These are phyloP conservation scores for Suillus plorans DNA, from an alignment of 768 basidiomycete species.

Conservation along the genomic window DNA sequence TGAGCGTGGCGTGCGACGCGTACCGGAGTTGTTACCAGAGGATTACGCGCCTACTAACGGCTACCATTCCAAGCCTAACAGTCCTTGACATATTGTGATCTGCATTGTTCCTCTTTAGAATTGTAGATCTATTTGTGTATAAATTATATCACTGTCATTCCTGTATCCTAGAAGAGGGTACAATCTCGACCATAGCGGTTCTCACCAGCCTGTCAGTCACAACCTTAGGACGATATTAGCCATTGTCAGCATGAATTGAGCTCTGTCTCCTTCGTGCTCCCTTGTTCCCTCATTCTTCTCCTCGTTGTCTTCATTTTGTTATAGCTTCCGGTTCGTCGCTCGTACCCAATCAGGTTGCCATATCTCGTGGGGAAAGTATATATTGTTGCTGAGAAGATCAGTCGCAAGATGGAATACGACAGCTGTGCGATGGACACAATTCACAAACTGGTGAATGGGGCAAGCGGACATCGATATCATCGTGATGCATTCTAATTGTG, in stretches of 20 bases:
- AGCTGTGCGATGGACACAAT: neutral
- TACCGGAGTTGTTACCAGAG: slow-evolving; percentile 61
- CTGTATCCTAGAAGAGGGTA: neutral
- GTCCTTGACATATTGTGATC: slow-evolving; percentile 12
- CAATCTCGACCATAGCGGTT: too few relatives aligned
- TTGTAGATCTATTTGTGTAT: neutral
- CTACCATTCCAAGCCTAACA: slow-evolving; percentile 23
- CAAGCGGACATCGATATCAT: neutral
- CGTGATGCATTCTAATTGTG: neutral
- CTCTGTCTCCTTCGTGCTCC: neutral
- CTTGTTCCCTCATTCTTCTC: neutral
- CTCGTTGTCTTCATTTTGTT: neutral
- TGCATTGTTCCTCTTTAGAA: neutral
- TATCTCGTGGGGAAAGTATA: neutral
- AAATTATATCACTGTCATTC: neutral
- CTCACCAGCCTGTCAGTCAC: too few relatives aligned
- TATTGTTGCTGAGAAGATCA: neutral
- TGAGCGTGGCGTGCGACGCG: slow-evolving; percentile 65
- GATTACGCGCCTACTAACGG: slow-evolving; percentile 46
- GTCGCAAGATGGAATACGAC: neutral
- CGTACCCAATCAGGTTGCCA: neutral
- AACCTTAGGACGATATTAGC: neutral
- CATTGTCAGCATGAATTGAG: neutral
- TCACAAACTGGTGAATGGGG: neutral
- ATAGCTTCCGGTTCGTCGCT: neutral